Evolutionary conservation across 257 asterid species (phyloP), one percentile per base, ranked within the genome.

Genomic region (Lavandula angustifolia): DNA sequence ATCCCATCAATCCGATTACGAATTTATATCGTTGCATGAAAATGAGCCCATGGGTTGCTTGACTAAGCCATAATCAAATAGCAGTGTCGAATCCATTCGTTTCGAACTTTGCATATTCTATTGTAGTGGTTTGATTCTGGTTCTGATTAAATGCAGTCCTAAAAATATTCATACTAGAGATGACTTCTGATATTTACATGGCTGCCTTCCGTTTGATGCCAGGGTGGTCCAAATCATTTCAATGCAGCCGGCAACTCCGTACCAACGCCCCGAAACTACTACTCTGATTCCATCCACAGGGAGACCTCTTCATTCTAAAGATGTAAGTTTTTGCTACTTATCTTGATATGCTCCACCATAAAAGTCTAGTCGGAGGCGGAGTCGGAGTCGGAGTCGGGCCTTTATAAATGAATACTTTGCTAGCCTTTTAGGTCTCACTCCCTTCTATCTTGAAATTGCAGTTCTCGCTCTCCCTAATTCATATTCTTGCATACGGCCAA

Each of bases 181-280:
- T 76, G 72, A 54, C 10, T 22, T 29, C 50, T 71, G 14, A 73
- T 60, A 46, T 49, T 57, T 69, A 33, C 27, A 43, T 69, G 70
- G 59, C 68, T 67, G 40, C 71, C 53, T 61, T 69, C 67, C 71
- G 69, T 76, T 53, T 32, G 29, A 59, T 72, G 66, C 18, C 86
- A 89, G 95, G 87, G 62, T 72, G 77, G 74, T 75, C 86, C 68
- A 70, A 71, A 74, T 78, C 84, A 76, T 70, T 83, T 73, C 67
- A 64, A 65, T 65, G 47, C 80, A 54, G 70, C 61, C 48, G 64
- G 59, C 54, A 79, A 73, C 60, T 76, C 87, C 14, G 66, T 76
- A 43, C 37, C 86, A 49, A 14, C 77, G 60, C 75, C 75, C 82
- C 62, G 87, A 80, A 73, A 61, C 77, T 68, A 67, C 76, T 66